Evolutionary conservation across 805 yeast species (phyloP).

Genomic region (Debaryomyces prosopidis): DNA sequence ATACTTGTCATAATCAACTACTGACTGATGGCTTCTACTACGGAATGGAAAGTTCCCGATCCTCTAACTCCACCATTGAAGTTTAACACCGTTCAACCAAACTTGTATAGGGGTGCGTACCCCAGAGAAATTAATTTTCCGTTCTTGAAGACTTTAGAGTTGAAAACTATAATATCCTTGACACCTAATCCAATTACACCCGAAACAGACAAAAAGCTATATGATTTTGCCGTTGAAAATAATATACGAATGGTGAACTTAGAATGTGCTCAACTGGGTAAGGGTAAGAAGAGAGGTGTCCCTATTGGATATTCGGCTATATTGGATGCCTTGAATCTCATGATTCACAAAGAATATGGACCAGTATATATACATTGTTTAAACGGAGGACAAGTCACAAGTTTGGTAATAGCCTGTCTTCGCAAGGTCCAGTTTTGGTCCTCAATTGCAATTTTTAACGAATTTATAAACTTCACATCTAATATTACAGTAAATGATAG

Average conservation of each 20-base stretch:
- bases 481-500: constrained; percentile 82
- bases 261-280: constrained; percentile 65
- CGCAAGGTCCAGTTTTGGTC: constrained; percentile 87
- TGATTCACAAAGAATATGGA: constrained; percentile 57
- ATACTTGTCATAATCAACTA: not conserved
- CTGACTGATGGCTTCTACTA: not conserved
- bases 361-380: constrained; percentile 86
- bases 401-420: constrained; percentile 81
- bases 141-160: constrained; percentile 62
- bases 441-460: constrained; percentile 81
- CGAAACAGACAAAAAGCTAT: constrained; percentile 51
- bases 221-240: constrained; percentile 51
- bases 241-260: constrained; percentile 69
- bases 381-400: constrained; percentile 87
- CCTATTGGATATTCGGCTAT: constrained; percentile 73
- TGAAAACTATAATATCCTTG: constrained; percentile 74
- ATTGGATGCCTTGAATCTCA: constrained; percentile 55
- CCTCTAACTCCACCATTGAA: constrained; percentile 72
- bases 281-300: constrained; percentile 80
- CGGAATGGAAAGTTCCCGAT: constrained; percentile 14
- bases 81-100: constrained; percentile 68
- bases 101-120: constrained; percentile 80
- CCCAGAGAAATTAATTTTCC: constrained; percentile 75
- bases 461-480: constrained; percentile 74
- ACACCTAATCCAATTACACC: constrained; percentile 72